phyloP scores from a whole-genome alignment of 1,284 basidiomycete genomes.

The Heterobasidion occidentale region DNA sequence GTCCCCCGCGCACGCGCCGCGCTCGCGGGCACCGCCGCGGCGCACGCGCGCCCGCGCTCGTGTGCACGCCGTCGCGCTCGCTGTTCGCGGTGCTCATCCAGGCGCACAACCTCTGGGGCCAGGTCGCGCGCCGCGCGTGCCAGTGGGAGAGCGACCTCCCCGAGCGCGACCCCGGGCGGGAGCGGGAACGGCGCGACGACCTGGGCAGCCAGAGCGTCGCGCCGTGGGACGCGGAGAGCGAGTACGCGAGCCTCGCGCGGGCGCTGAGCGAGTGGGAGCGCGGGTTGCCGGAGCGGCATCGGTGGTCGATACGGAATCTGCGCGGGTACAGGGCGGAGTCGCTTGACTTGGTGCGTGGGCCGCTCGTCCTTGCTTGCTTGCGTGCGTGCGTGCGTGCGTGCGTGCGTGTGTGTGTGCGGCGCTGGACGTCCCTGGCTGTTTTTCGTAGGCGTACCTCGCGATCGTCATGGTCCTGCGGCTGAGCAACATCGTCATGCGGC shows the following conservation, averaged over 20 bases:
- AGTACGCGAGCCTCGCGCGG: background rate
- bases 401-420: too few relatives aligned
- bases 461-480: background rate
- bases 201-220: background rate
- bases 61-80: background rate
- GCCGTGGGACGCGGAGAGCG: background rate
- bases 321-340: background rate
- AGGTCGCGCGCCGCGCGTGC: background rate
- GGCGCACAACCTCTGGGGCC: background rate
- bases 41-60: background rate
- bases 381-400: too few relatives aligned
- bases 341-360: background rate
- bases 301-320: background rate
- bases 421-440: background rate
- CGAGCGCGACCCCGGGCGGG: too few relatives aligned
- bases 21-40: background rate
- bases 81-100: background rate
- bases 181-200: background rate
- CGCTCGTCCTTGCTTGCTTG: too few relatives aligned
- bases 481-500: background rate
- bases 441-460: background rate
- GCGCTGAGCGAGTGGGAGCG: background rate
- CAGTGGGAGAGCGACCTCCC: background rate
- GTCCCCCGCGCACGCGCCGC: too few relatives aligned
- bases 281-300: background rate